Base-by-base conservation (phyloP, 108 stramenopile genomes). In the Phaeodactylum tricornutum region DNA sequence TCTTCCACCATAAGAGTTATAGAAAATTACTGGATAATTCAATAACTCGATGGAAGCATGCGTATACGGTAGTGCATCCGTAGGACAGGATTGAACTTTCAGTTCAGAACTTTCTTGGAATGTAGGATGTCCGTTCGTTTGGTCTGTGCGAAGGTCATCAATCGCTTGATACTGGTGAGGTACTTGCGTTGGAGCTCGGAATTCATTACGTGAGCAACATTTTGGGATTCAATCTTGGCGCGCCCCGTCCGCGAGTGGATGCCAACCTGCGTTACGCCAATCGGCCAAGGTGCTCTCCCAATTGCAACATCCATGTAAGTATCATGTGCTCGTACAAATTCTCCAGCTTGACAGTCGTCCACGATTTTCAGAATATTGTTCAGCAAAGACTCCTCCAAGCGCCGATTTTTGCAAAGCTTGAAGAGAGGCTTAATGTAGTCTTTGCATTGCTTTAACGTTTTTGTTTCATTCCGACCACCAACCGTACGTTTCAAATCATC, bases 261-360 rank as follows among this genome's bases (percentile, higher is more conserved):
- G 23, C 98, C 98, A 41, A 96, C 94, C 92, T 92, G 95, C 17
- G 96, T 97, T 33, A 99, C 93, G 22, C 98, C 98, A 43, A 99
- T 97, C 4, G 98, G 98, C 98, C 98, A 99, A 0, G 98, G 89
- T 5, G 93, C 86, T 43, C 95, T 66, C 17, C 98, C 98, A 55
- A 99, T 99, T 1, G 93, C 86, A 5, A 96, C 76, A 48, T 84
- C 74, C 20, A 99, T 64, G 57, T 99, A 99, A 9, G 82, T 54
- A 75, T 97, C 93, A 50, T 95, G 80, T 0, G 98, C 98, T 56
- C 77, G 67, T 41, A 93, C 88, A 57, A 98, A 98, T 69, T 97
- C 92, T 6, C 93, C 95, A 37, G 73, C 55, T 59, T 90, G 63
- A 36, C 91, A 85, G 72, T 59, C 81, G 6, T 78, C 46, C 9